Conservation (phyloP, 2,329 filamentous ascomycete genomes). For the Sporothrix brunneoviolacea region DNA sequence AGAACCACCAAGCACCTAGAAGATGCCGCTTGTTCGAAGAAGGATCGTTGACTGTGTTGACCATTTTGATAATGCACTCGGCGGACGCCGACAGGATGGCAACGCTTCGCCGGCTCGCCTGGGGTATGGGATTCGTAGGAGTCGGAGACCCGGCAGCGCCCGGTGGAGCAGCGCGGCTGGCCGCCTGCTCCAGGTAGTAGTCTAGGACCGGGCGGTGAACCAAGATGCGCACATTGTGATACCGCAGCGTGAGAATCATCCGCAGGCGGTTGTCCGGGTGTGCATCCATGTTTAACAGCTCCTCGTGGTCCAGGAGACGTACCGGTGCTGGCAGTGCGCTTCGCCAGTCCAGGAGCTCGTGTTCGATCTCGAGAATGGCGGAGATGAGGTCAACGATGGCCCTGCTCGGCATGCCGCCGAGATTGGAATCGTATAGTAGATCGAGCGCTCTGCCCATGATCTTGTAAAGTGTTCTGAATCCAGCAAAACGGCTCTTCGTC, state of each 20-base stretch:
- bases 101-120: background rate
- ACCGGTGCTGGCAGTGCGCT: background rate
- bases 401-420: too few relatives aligned
- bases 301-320: background rate
- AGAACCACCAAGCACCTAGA: background rate
- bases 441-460: slow-evolving; percentile 33
- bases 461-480: slow-evolving; percentile 25
- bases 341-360: background rate
- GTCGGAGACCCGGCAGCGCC: too few relatives aligned
- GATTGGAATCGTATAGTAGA: slow-evolving; percentile 28
- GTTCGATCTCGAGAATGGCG: background rate
- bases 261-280: background rate
- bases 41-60: too few relatives aligned
- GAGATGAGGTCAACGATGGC: background rate
- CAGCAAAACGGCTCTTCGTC: too few relatives aligned
- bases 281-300: background rate
- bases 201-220: background rate
- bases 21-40: background rate
- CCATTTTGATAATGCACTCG: too few relatives aligned
- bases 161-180: too few relatives aligned
- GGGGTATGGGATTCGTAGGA: background rate
- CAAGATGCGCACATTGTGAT: background rate
- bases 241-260: background rate
- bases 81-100: background rate
- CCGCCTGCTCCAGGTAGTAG: background rate